Percentiles rank a stretch among this genome's conserved stretches.
Evolutionary conservation across 1,284 basidiomycete species (phyloP).

Genomic region (Ustilago crameri): DNA sequence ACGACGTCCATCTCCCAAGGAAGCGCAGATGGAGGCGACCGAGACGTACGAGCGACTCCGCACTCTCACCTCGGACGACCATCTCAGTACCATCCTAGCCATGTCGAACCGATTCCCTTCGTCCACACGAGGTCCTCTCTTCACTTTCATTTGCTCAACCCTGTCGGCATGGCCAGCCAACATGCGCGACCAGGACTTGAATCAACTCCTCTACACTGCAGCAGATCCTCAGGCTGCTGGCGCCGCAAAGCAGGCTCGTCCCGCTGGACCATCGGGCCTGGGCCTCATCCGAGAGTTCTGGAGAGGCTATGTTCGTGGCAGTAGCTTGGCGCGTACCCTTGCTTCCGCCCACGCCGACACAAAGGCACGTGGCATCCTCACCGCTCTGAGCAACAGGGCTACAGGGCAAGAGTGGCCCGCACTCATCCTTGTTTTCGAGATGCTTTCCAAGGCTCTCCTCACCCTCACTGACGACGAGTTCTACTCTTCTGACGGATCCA

Average conservation of each 20-base stretch:
- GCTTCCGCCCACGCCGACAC: constrained; percentile 30
- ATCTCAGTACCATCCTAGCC: constrained; percentile 52
- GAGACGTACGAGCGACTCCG: constrained; percentile 51
- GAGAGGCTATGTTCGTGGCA: constrained; percentile 62
- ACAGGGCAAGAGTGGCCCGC: constrained; percentile 70
- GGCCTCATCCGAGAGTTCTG: constrained; percentile 64
- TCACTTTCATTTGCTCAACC: constrained; percentile 58
- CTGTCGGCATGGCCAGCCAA: constrained; percentile 55
- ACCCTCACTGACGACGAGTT: constrained; percentile 98
- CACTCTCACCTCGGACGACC: constrained; percentile 49
- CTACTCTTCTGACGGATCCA: constrained; percentile 72
- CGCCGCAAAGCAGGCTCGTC: constrained; percentile 10
- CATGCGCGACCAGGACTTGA: constrained; percentile 45
- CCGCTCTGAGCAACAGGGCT: constrained; percentile 7
- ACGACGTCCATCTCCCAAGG: background rate
- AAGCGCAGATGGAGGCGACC: constrained; percentile 8
- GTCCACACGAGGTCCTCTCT: constrained; percentile 55
- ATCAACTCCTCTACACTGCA: constrained; percentile 38
- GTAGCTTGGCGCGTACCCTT: constrained; percentile 44
- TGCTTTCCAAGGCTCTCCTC: constrained; percentile 85
- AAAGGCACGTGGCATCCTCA: constrained; percentile 38
- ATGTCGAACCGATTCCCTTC: constrained; percentile 55
- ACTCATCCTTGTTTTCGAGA: constrained; percentile 81
- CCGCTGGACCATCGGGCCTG: constrained; percentile 25
- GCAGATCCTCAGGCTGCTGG: constrained; percentile 7